Base-by-base conservation (phyloP, 1,284 basidiomycete genomes). In the Heimioporus retisporus region DNA sequence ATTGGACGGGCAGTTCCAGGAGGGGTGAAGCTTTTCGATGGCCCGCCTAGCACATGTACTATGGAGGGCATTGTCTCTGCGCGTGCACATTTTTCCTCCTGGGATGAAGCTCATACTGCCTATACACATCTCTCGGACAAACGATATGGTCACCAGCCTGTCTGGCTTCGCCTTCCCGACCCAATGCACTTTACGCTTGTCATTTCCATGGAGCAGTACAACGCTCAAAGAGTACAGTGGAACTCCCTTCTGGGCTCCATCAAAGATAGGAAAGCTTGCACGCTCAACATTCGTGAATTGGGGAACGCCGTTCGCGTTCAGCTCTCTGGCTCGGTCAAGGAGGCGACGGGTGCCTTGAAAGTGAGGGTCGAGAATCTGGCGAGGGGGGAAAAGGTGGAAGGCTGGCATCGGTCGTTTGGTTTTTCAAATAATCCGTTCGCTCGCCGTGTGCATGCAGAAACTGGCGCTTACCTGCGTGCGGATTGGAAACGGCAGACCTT, bases 281-380 rank as follows among this genome's bases (percentile, higher is more conserved):
- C 71, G 10, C 60, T 81, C 31, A 66, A 68, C 6, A 60, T 78
- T 10, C 68, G 70, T 44, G 66, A 77, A 10, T 21, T 19, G 10
- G 74, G 68, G 2, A 65, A 69, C 16, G n/a, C 60, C 15, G 71
- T 80, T 40, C 60, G 61, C 31, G 71, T 82, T 55, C 76, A 63
- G 25, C 65, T 82, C 19, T 70, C 69, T 64, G 82, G 60, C 70
- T 86, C 63, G 48, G 79, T 57, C 81, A 85, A 85, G 75, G 83
- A 85, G 68, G 81, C 82, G 2, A 81, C 85, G 2, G 88, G 88
- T 3, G 80, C 83, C 7, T 69, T 90, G 64, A 90, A 89, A 73
- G 88, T 90, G n/a, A 78, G 87, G 59, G 85, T 87, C 0, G 88
- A 90, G 73, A 84, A 77, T 59, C 70, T 90, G 35, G 82, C 81